phyloP scores from a whole-genome alignment of 2,329 filamentous ascomycete genomes.

The Scorias spongiosa region DNA sequence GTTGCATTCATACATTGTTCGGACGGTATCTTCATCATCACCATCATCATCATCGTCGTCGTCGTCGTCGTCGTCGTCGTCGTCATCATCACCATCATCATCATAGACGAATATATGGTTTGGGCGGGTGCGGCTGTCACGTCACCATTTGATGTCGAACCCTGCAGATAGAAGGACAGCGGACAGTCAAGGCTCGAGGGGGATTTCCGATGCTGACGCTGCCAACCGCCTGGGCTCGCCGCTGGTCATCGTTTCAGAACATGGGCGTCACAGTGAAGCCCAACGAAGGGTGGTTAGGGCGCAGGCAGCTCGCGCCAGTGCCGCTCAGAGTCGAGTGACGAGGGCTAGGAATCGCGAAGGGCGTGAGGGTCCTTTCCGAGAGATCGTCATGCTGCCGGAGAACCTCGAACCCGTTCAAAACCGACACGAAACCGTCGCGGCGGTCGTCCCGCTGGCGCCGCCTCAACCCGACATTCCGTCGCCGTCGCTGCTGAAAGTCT shows the following conservation, averaged over 20 bases:
- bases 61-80: no score
- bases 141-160: not conserved
- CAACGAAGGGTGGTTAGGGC: slow-evolving; percentile 18
- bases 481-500: not conserved
- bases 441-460: not conserved
- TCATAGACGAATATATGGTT: not conserved
- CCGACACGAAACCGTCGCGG: not conserved
- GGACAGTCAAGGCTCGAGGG: not conserved
- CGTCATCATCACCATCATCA: no score
- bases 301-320: slow-evolving; percentile 20
- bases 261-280: slow-evolving; percentile 16
- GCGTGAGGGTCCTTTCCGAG: slow-evolving; percentile 9
- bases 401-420: not conserved
- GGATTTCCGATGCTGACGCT: not conserved
- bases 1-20: no score
- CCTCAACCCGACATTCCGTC: not conserved
- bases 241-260: slow-evolving; percentile 19
- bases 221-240: slow-evolving; percentile 8
- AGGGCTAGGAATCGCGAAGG: slow-evolving; percentile 18
- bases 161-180: not conserved
- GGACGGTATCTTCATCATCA: not conserved
- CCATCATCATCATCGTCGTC: not conserved
- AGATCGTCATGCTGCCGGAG: not conserved
- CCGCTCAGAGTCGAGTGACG: slow-evolving; percentile 18
- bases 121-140: not conserved